phyloP scores from a whole-genome alignment of 148 eudicot genomes.

The Dianthus caryophyllus region DNA sequence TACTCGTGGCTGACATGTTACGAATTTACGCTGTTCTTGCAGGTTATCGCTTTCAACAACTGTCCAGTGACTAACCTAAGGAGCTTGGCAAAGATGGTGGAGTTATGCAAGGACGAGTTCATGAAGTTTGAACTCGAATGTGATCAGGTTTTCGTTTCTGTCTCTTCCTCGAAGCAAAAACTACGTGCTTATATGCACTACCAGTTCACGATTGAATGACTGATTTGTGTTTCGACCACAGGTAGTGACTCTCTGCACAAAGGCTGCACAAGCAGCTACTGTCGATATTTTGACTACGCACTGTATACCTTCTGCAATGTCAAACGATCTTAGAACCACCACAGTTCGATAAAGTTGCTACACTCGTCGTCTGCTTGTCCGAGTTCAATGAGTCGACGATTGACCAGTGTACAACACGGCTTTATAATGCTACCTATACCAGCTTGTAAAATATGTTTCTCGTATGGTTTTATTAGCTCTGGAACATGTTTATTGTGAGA shows the following conservation, averaged over 20 bases:
- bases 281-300: conserved; percentile 68
- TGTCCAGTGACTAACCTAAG: conserved; percentile 76
- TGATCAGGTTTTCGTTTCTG: conserved; percentile 46
- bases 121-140: conserved; percentile 72
- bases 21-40: conserved; percentile 14
- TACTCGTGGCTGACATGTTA: conserved; percentile 1
- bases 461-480: background rate
- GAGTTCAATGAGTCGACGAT: too few relatives aligned
- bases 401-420: background rate
- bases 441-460: background rate
- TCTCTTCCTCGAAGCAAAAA: conserved; percentile 3
- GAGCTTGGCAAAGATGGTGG: conserved; percentile 76
- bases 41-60: conserved; percentile 80
- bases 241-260: conserved; percentile 67
- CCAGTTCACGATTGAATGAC: too few relatives aligned
- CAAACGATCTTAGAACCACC: conserved; percentile 59
- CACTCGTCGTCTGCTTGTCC: background rate
- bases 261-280: conserved; percentile 79
- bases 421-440: background rate
- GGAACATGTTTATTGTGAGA: background rate
- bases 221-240: conserved; percentile 26
- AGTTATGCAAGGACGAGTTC: conserved; percentile 70
- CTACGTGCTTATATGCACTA: too few relatives aligned
- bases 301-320: conserved; percentile 83
- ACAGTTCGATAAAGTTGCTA: background rate